These are phyloP conservation scores for Lactarius indigo DNA, from an alignment of 768 basidiomycete genomes.

Conservation along the genomic window DNA sequence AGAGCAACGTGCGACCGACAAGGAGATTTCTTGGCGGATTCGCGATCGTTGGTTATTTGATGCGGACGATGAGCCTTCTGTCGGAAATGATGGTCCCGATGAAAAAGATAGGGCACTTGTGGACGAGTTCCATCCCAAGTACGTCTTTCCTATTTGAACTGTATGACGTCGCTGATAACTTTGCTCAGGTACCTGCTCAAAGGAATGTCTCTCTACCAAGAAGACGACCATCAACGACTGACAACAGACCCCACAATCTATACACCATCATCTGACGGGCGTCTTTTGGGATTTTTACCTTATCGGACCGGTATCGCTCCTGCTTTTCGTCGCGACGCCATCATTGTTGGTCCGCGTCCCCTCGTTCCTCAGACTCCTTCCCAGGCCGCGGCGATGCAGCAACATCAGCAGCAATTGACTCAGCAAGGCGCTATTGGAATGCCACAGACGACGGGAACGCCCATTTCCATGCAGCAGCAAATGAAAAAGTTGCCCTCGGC, in stretches of 20 bases:
- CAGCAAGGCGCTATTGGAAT: constrained; percentile 18
- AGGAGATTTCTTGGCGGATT: constrained; percentile 43
- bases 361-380: constrained; percentile 18
- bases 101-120: constrained; percentile 67
- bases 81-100: constrained; percentile 57
- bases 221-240: constrained; percentile 23
- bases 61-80: constrained; percentile 53
- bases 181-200: constrained; percentile 44
- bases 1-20: constrained; percentile 33
- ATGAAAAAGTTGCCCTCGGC: constrained; percentile 60
- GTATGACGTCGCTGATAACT: constrained; percentile 1
- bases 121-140: constrained; percentile 65
- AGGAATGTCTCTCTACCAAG: constrained; percentile 24
- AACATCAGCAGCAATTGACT: constrained; percentile 20
- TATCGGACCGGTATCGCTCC: constrained; percentile 23
- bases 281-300: constrained; percentile 16
- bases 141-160: constrained; percentile 13
- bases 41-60: constrained; percentile 70
- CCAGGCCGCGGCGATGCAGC: constrained; percentile 23
- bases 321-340: constrained; percentile 21
- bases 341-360: constrained; percentile 22
- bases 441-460: constrained; percentile 41
- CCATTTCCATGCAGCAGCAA: constrained; percentile 57
- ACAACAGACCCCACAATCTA: constrained; percentile 26
- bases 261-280: constrained; percentile 18